Percentiles rank a stretch among this genome's conserved stretches.
Evolutionary conservation across 306 rosid genomes (phyloP).

Genomic region (Cotoneaster glaucophyllus): DNA sequence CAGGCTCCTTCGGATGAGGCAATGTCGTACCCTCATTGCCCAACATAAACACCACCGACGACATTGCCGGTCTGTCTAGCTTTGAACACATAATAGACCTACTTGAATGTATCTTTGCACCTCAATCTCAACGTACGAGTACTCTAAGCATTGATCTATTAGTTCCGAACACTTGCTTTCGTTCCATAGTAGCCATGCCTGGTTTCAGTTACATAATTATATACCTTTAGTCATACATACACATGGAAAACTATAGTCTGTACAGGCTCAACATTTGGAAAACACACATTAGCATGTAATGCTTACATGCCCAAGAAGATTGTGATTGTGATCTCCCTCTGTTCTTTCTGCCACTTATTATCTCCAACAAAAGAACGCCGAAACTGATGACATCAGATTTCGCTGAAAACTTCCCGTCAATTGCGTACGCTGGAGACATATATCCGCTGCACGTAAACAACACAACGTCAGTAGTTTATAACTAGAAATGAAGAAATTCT

Average conservation of each 20-base stretch:
- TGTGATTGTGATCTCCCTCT: conserved; percentile 14
- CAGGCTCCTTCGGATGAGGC: conserved; percentile 21
- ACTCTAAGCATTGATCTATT: not conserved
- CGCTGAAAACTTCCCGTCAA: conserved; percentile 16
- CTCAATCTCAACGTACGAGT: not conserved
- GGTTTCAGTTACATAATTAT: not conserved
- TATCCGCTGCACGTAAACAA: conserved; percentile 12
- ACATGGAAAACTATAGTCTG: not conserved
- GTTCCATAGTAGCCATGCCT: conserved; percentile 13
- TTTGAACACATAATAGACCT: conserved; percentile 18
- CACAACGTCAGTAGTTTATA: not conserved
- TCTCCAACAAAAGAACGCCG: conserved; percentile 24
- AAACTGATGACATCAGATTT: conserved; percentile 31
- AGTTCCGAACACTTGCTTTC: conserved; percentile 2
- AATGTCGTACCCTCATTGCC: conserved; percentile 2
- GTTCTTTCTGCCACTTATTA: conserved; percentile 16
- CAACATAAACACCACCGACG: conserved; percentile 12
- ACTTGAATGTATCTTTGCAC: conserved; percentile 17
- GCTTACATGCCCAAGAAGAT: conserved; percentile 25
- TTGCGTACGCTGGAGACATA: conserved; percentile 26
- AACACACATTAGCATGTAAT: not conserved
- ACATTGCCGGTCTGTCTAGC: conserved; percentile 20
- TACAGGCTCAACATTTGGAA: not conserved
- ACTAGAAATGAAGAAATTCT: not conserved
- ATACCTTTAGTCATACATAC: not conserved